Base-by-base conservation (phyloP, 2,329 filamentous ascomycete genomes). In the Epichloe baconii region DNA sequence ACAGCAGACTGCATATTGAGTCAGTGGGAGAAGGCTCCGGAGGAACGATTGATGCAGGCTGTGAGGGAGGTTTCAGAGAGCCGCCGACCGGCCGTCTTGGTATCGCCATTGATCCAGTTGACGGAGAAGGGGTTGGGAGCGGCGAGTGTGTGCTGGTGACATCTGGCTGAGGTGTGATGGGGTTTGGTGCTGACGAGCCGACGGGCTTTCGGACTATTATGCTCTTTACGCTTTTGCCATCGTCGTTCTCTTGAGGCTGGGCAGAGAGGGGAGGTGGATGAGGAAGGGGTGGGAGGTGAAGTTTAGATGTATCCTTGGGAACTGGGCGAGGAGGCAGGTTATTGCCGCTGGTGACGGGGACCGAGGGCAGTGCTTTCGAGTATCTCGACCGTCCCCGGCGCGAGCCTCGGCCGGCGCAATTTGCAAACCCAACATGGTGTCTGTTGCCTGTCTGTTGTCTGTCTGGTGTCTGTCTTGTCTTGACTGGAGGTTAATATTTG, bases 301-400 rank as follows among this genome's bases (percentile, higher is more conserved):
- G 56, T 26, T 58, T 53, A 35, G 58, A 57, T 38, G 61, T 51
- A 44, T 58, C 57, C 53, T 57, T 62, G 44, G 56, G 49, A 23
- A 52, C 52, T 48, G 58, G 55, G 14, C 57, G 56, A 21, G 55
- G 58, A 31, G 54, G 50, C 37, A 59, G 55, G 23, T 48, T 54
- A 42, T 52, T 48, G 37, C 50, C 50, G 49, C 59, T 51, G 47
- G 53, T 51, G 49, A 56, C 56, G 49, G 77, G 75, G 59, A 74
- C 73, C 51, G 70, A 67, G 36, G 77, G 77, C 56, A 80, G 66
- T 36, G 75, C 76, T 66, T 80, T 80, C 61, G 77, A 79, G 65
- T 77, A 78, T 62, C 76, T 75, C 58, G 77, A 79, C 50, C 69
- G 66, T 58, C 74, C 74, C 61, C 64, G 7, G 48, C 60, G 37